Evolutionary conservation across 345 rosid genomes (phyloP), one percentile per base, ranked within the genome.

Genomic region (Excoecaria cochinchinensis): DNA sequence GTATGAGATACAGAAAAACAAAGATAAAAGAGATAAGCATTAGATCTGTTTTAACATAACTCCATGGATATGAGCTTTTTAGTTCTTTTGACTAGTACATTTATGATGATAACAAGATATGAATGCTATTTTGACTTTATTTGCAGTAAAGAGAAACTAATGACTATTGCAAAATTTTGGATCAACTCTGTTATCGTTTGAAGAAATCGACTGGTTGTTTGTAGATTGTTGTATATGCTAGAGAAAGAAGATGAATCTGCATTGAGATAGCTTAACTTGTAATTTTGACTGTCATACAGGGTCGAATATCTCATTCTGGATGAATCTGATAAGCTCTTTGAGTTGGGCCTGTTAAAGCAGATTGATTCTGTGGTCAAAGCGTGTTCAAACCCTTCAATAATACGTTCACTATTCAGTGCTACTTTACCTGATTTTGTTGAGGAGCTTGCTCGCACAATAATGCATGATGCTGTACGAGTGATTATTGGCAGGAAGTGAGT

Each of bases 381-480:
- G 57, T 93, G 99, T 76, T 88, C 98, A 19, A 93, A 95, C 75
- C 98, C 98, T 75, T 88, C 93, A 62, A 86, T 95, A 77, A 55
- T 86, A 80, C 94, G 96, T 17, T 86, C 97, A 55, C 71, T 95
- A 79, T 95, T 95, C 82, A 95, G 98, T 91, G 99, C 99, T 76
- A 95, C 99, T 50, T 82, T 95, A 55, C 99, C 99, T 7, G 99
- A 93, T 85, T 89, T 71, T 79, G 94, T 93, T 72, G 99, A 93
- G 86, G 98, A 93, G 81, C 94, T 93, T 79, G 98, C 98, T 72
- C 93, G 97, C 38, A 86, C 97, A 65, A 87, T 90, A 57, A 91
- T 95, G 99, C 98, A 91, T 14, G 97, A 95, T 87, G 99, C 98
- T 67, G 91, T 95, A 77, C 90, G 97, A 78, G 89, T 95, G 76